Percentiles rank a stretch among this genome's conserved stretches.
Conservation (phyloP, 495 filamentous ascomycete species). For the Annulohypoxylon moriforme region DNA sequence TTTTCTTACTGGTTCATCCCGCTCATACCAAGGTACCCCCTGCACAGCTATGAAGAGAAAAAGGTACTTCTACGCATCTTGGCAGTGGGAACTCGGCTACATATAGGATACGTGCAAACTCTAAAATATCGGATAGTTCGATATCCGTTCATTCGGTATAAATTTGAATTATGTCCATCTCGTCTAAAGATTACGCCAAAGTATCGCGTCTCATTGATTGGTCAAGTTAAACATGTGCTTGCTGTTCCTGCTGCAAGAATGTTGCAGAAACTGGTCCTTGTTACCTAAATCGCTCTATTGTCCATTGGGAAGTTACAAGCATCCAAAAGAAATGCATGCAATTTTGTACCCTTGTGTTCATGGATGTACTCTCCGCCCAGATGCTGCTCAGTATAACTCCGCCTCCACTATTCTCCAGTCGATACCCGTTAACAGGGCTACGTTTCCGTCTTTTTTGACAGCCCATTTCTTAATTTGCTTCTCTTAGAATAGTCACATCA, state of each 20-base stretch:
- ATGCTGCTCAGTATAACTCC: neutral
- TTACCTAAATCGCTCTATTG: neutral
- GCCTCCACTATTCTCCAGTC: conserved; percentile 11
- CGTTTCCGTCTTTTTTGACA: neutral
- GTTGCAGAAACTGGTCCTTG: conserved; percentile 2
- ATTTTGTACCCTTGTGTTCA: conserved; percentile 1
- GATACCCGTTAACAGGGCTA: conserved; percentile 6
- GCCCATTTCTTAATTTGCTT: neutral
- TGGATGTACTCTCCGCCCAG: neutral
- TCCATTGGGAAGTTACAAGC: conserved; percentile 5
- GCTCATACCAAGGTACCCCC: conserved; percentile 6
- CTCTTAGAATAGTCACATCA: neutral
- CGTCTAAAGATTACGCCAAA: neutral
- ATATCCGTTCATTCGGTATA: conserved; percentile 34
- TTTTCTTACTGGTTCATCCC: conserved; percentile 1
- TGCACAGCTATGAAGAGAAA: conserved; percentile 6
- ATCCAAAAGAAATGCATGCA: conserved; percentile 6
- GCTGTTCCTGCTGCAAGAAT: conserved; percentile 9
- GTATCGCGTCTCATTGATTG: neutral
- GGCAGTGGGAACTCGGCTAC: neutral
- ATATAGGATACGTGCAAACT: neutral
- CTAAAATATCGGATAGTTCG: conserved; percentile 27
- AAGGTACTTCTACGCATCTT: neutral
- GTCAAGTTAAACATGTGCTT: neutral
- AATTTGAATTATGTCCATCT: neutral